Evolutionary conservation across 2,329 filamentous ascomycete genomes (phyloP), one percentile per base, ranked within the genome.

Genomic region (Ceratocystis lukuohia): DNA sequence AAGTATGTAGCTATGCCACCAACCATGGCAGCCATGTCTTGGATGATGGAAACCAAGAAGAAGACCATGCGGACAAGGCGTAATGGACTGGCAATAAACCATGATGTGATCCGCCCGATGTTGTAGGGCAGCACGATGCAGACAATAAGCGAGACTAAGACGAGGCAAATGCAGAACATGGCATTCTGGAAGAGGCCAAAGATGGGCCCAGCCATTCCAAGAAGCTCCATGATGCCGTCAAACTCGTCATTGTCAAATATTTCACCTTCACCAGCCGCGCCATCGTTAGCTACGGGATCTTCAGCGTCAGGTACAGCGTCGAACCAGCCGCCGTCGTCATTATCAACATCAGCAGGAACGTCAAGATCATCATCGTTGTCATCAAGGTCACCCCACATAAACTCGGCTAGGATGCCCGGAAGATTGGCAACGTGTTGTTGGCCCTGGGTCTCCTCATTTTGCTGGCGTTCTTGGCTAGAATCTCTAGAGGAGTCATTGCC

Each of bases 131-230:
- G 77, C 77, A 94, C 96, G 57, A 97, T 85, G 64, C 91, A 93
- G 67, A 88, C 79, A 64, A 91, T 87, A 53, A 99, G 85, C 15
- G 92, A 96, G 64, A 93, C 84, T 0, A 89, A 88, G 15, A 99
- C 91, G 33, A 99, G 81, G 59, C 97, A 87, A 6, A 89, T 88
- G 73, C 93, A 96, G 75, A 99, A 99, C 17, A 96, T 86, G 66
- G 89, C 91, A 71, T 99, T 99, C 72, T 99, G 94, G 70, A 97
- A 85, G 5, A 99, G 82, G 2, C 91, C 91, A 15, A 88, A 87
- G 2, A 99, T 80, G 0, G 94, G 94, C 0, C 94, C 94, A 72
- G 95, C 90, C 88, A 99, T 95, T 46, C 94, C 94, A 68, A 99
- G 88, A 17, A 99, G 83, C 74, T 99, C 94, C 79, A 99, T 86